Conservation (phyloP, 768 basidiomycete genomes). For the Suillus decipiens region DNA sequence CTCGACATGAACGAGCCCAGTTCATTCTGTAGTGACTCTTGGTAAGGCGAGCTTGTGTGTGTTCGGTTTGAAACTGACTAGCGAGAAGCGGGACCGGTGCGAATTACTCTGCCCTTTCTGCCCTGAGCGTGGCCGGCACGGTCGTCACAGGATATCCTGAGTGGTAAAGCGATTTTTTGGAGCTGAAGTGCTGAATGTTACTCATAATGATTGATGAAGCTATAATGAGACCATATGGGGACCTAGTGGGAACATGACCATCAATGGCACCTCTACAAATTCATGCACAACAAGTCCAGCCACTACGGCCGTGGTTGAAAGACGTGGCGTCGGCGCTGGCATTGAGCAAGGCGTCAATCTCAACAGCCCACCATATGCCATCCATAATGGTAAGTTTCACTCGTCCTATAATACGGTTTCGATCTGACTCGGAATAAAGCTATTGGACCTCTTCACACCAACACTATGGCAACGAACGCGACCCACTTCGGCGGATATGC, state of each 20-base stretch:
- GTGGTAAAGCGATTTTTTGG: slow-evolving; percentile 44
- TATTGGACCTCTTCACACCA: slow-evolving; percentile 49
- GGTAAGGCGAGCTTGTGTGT: slow-evolving; percentile 32
- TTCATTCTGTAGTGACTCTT: slow-evolving; percentile 66
- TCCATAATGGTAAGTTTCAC: slow-evolving; percentile 61
- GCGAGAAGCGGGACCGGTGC: slow-evolving; percentile 47
- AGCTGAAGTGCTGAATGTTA: not conserved
- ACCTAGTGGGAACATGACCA: slow-evolving; percentile 72
- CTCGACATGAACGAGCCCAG: slow-evolving; percentile 68
- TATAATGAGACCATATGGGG: slow-evolving; percentile 65
- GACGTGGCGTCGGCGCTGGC: slow-evolving; percentile 53
- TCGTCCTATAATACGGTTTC: not conserved
- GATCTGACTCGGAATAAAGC: slow-evolving; percentile 36
- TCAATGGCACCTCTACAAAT: slow-evolving; percentile 65
- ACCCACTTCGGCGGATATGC: slow-evolving; percentile 62
- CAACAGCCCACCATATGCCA: slow-evolving; percentile 63
- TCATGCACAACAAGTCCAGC: slow-evolving; percentile 26
- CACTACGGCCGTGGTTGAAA: slow-evolving; percentile 26
- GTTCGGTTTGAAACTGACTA: slow-evolving; percentile 3
- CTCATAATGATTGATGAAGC: slow-evolving; percentile 31
- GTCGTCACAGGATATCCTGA: slow-evolving; percentile 64
- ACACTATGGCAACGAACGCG: slow-evolving; percentile 70
- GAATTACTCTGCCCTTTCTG: slow-evolving; percentile 56
- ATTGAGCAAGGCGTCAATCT: slow-evolving; percentile 49
- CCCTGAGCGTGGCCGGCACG: slow-evolving; percentile 54